Percentiles rank a stretch among this genome's conserved stretches.
These are phyloP conservation scores for Boletus tylopilopsis DNA, from an alignment of 768 basidiomycete species.

Conservation along the genomic window DNA sequence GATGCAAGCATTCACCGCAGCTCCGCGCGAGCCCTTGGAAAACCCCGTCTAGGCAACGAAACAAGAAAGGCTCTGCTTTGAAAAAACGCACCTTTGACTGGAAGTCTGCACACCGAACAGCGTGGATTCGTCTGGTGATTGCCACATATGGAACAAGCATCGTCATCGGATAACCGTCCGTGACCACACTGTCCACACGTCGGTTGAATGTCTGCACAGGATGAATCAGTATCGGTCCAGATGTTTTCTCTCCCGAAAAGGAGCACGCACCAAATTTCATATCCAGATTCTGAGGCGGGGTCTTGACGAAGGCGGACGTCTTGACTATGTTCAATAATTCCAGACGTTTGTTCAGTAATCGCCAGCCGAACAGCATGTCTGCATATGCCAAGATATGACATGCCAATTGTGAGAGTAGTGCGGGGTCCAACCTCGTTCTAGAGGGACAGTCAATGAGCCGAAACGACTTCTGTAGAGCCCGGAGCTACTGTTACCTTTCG, in stretches of 20 bases:
- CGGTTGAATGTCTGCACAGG: constrained; percentile 42
- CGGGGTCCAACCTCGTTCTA: constrained; percentile 16
- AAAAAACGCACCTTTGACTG: constrained; percentile 57
- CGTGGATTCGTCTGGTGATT: constrained; percentile 41
- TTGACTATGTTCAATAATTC: constrained; percentile 70
- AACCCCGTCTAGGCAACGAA: not conserved
- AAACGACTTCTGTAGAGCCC: not conserved
- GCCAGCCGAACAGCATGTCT: constrained; percentile 73
- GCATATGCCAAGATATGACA: constrained; percentile 69
- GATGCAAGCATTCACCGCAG: constrained; percentile 60
- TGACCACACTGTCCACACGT: constrained; percentile 45
- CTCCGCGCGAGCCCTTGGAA: constrained; percentile 55
- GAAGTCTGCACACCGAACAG: constrained; percentile 74
- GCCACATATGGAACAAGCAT: constrained; percentile 42
- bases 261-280: constrained; percentile 34
- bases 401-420: constrained; percentile 39
- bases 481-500: constrained; percentile 11
- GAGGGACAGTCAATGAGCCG: not conserved
- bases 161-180: constrained; percentile 31
- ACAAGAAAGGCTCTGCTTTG: not conserved
- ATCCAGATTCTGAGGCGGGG: constrained; percentile 28
- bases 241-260: no score
- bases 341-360: constrained; percentile 62
- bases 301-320: constrained; percentile 23
- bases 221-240: no score